A percentile compares a stretch with the other conserved stretches of the same genome.
These are phyloP conservation scores for Candida orba DNA, from an alignment of 805 yeast genomes.

Conservation along the genomic window DNA sequence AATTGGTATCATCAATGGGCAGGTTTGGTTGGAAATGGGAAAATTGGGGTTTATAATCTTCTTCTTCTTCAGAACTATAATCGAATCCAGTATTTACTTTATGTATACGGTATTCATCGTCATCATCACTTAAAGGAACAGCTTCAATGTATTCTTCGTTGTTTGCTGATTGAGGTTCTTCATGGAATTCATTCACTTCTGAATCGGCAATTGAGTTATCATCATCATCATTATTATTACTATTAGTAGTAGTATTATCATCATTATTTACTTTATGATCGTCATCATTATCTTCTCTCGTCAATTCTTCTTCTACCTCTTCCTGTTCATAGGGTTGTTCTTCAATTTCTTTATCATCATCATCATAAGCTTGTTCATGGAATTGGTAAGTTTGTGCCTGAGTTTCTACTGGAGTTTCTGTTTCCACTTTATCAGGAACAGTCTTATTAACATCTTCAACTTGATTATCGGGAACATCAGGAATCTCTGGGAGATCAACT, in stretches of 20 bases:
- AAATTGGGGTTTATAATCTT: neutral
- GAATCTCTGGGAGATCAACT: neutral
- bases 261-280: too few species aligned
- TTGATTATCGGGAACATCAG: neutral
- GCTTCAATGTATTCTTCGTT: conserved; percentile 5
- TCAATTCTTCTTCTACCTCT: conserved; percentile 1
- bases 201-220: neutral
- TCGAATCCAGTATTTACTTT: conserved; percentile 3
- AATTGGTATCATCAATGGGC: neutral
- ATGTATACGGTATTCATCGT: conserved; percentile 4
- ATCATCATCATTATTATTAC: neutral
- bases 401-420: neutral
- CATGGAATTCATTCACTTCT: neutral
- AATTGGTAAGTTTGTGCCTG: conserved; percentile 2
- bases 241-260: too few species aligned
- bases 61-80: neutral
- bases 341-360: neutral
- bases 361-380: conserved; percentile 5
- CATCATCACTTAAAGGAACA: conserved; percentile 8
- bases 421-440: neutral
- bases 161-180: neutral
- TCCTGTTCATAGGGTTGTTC: neutral
- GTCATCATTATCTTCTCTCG: too few species aligned
- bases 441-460: neutral
- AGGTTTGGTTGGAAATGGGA: neutral